Evolutionary conservation across 371 early-diverging fungal species (phyloP).

Genomic region (Mucor piriformis): DNA sequence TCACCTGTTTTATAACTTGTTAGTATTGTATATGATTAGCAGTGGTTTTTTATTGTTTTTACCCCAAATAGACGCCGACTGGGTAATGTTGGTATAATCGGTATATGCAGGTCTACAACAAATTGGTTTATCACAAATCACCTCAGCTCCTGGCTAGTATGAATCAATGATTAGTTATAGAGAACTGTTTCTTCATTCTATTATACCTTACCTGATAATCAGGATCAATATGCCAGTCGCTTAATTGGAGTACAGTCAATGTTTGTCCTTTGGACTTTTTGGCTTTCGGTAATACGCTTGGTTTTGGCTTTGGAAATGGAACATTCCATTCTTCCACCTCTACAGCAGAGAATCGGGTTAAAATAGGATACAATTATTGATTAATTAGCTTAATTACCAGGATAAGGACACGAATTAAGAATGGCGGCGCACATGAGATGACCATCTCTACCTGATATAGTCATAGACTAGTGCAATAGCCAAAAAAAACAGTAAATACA

Average conservation of each 20-base stretch:
- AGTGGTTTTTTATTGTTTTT: too few species aligned
- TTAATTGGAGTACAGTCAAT: slow-evolving; percentile 58
- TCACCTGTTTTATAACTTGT: neutral
- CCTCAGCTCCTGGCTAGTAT: slow-evolving; percentile 52
- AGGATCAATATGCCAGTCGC: slow-evolving; percentile 69
- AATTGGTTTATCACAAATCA: slow-evolving; percentile 52
- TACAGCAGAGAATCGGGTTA: too few species aligned
- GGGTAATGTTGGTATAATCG: slow-evolving; percentile 40
- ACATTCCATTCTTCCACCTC: slow-evolving; percentile 39
- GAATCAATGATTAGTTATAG: too few species aligned
- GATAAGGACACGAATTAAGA: slow-evolving; percentile 50
- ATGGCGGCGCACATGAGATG: slow-evolving; percentile 50
- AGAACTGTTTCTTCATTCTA: too few species aligned
- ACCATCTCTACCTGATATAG: slow-evolving; percentile 49
- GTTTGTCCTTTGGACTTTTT: slow-evolving; percentile 37
- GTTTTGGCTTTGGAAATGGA: slow-evolving; percentile 56
- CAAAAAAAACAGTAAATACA: neutral
- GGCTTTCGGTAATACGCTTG: neutral
- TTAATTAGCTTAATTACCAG: slow-evolving; percentile 43
- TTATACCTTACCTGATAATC: slow-evolving; percentile 49
- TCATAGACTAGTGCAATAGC: slow-evolving; percentile 41
- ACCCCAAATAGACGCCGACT: slow-evolving; percentile 46
- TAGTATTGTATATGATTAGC: neutral
- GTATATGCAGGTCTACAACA: slow-evolving; percentile 59
- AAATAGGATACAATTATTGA: too few species aligned